Percentiles rank a stretch among this genome's conserved stretches.
These are phyloP conservation scores for Amylocarpus encephaloides DNA, from an alignment of 2,329 filamentous ascomycete species.

Conservation along the genomic window DNA sequence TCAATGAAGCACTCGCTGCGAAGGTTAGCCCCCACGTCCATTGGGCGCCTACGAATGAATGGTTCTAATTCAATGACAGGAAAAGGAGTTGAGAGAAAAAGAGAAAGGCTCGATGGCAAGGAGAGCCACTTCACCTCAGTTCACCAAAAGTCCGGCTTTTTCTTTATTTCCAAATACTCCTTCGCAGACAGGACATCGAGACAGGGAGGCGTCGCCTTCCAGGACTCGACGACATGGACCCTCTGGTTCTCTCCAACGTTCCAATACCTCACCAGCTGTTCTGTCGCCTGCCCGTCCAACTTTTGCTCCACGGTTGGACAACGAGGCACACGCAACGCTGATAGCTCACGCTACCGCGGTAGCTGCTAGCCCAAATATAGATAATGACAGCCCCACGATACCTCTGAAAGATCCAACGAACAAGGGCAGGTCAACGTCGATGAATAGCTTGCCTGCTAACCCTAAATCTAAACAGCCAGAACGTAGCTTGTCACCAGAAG, in stretches of 20 bases:
- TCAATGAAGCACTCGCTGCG: slow-evolving; percentile 40
- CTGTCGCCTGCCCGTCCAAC: slow-evolving; percentile 40
- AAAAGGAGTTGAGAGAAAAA: slow-evolving; percentile 32
- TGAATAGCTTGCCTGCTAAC: not conserved
- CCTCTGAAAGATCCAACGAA: not conserved
- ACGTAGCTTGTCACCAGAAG: slow-evolving; percentile 18
- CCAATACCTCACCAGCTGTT: slow-evolving; percentile 49
- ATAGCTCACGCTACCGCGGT: slow-evolving; percentile 5
- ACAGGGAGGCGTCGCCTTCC: slow-evolving; percentile 11
- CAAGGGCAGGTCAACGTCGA: not conserved
- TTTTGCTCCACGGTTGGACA: slow-evolving; percentile 19
- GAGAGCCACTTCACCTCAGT: slow-evolving; percentile 45
- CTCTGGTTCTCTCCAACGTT: slow-evolving; percentile 33
- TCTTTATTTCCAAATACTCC: slow-evolving; percentile 34
- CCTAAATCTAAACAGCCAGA: not conserved
- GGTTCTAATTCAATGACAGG: slow-evolving; percentile 26
- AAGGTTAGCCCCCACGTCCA: slow-evolving; percentile 27
- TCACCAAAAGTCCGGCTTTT: slow-evolving; percentile 39
- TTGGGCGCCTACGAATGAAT: slow-evolving; percentile 6
- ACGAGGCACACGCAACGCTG: slow-evolving; percentile 20
- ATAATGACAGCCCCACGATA: not conserved
- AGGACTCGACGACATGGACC: slow-evolving; percentile 2
- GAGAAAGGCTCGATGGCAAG: slow-evolving; percentile 30
- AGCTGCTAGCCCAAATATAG: slow-evolving; percentile 4
- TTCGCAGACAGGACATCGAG: slow-evolving; percentile 12